Conservation (phyloP, 2,329 filamentous ascomycete genomes). For the Beauveria pseudobassiana region DNA sequence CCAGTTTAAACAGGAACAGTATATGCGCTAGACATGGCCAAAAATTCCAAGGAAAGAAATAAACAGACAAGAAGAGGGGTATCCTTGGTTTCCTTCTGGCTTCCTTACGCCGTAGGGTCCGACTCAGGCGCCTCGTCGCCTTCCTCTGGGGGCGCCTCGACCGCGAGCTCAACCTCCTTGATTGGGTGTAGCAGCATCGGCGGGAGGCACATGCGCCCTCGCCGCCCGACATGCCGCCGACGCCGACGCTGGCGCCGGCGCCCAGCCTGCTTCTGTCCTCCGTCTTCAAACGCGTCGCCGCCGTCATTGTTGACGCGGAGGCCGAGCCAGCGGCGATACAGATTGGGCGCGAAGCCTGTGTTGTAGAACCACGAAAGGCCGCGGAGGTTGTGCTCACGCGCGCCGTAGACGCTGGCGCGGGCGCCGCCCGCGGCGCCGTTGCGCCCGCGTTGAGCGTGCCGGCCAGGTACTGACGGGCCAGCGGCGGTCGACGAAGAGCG, state of each 20-base stretch:
- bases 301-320: slow-evolving; percentile 72
- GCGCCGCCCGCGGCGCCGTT: slow-evolving; percentile 70
- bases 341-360: slow-evolving; percentile 68
- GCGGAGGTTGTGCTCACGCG: slow-evolving; percentile 80
- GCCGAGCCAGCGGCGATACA: slow-evolving; percentile 83
- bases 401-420: slow-evolving; percentile 66
- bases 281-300: slow-evolving; percentile 63
- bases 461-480: slow-evolving; percentile 77
- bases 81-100: neutral
- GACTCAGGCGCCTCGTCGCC: slow-evolving; percentile 35
- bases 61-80: neutral
- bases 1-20: neutral
- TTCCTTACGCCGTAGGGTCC: slow-evolving; percentile 35
- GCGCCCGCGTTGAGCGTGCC: slow-evolving; percentile 72
- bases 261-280: slow-evolving; percentile 45
- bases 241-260: no score
- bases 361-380: slow-evolving; percentile 92
- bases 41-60: slow-evolving; percentile 1
- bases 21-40: neutral
- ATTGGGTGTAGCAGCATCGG: slow-evolving; percentile 86
- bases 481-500: slow-evolving; percentile 75
- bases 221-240: slow-evolving; percentile 52
- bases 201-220: slow-evolving; percentile 84
- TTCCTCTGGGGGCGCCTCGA: slow-evolving; percentile 47
- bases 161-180: slow-evolving; percentile 63